Evolutionary conservation across 805 yeast species (phyloP), one percentile per base, ranked within the genome.

Genomic region (Pichia thaimueangensis): DNA sequence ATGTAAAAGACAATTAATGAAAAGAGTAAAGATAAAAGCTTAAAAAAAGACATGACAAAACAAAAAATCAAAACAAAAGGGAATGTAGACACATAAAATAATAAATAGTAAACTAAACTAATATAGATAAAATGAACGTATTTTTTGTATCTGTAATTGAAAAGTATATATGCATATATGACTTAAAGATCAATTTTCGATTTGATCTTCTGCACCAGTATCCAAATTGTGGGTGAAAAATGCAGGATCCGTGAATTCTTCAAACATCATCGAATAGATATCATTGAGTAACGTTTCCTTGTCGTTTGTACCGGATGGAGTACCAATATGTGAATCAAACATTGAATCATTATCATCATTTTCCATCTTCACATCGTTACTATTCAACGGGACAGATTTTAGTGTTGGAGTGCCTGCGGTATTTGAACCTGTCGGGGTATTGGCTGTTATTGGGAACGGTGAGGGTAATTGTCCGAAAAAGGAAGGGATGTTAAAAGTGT

Each of bases 201-300:
- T n/a, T n/a, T n/a, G n/a, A n/a, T n/a, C n/a, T 13, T 32, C 23
- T 17, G 17, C 33, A 16, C 29, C 8, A 33, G 17, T 34, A 19
- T 23, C 32, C 5, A 27, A 37, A 32, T 48, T 48, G 20, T 42
- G 37, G 15, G 45, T 54, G 41, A 62, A 62, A 9, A 63, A 58
- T 55, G 55, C 52, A 6, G 67, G 67, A 46, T 64, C 70, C 42
- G 63, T 61, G 48, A 59, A 61, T 33, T 69, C 74, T 47, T 68
- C 72, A 51, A 68, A 68, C n/a, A 71, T 66, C 51, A 70, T 50
- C 1, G 72, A 65, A 45, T 71, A 70, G 38, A 70, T 67, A 48
- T 71, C 75, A 32, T 61, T 62, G 45, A 68, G 52, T 19, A 65
- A 56, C 32, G 56, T 67, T 45, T 60, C 44, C 51, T 56, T 39